These are phyloP conservation scores for Adansonia digitata DNA, from an alignment of 345 rosid genomes.

Conservation along the genomic window DNA sequence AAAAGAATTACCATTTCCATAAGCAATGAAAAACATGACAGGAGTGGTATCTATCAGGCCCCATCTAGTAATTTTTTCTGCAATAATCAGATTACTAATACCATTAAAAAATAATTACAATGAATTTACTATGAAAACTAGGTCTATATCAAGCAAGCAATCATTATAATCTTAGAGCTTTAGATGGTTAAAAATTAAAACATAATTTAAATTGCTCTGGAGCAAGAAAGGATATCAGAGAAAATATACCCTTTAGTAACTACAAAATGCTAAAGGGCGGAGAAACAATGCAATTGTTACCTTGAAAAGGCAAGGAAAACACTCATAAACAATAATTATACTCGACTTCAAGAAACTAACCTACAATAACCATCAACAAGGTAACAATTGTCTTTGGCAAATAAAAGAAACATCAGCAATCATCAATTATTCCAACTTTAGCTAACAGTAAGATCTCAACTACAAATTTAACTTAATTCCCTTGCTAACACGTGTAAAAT, in stretches of 20 bases:
- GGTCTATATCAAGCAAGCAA: neutral
- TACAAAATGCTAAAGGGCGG: neutral
- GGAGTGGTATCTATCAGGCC: neutral
- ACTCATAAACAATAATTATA: neutral
- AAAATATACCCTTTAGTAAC: neutral
- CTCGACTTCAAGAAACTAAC: neutral
- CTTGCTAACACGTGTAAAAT: neutral
- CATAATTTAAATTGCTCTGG: neutral
- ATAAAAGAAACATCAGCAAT: neutral
- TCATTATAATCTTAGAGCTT: neutral
- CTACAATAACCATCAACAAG: neutral
- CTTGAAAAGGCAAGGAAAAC: neutral
- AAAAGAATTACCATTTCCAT: conserved; percentile 1
- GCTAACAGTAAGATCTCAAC: neutral
- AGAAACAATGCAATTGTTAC: neutral
- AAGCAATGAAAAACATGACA: neutral
- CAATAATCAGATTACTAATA: neutral
- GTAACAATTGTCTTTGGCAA: neutral
- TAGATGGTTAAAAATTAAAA: neutral
- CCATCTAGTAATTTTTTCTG: neutral
- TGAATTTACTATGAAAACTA: neutral
- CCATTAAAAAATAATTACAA: neutral
- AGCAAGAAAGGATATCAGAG: neutral
- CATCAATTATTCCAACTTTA: neutral
- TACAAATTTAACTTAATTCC: neutral